Base-by-base conservation (phyloP, 2,329 filamentous ascomycete species). In the Beauveria pseudobassiana region DNA sequence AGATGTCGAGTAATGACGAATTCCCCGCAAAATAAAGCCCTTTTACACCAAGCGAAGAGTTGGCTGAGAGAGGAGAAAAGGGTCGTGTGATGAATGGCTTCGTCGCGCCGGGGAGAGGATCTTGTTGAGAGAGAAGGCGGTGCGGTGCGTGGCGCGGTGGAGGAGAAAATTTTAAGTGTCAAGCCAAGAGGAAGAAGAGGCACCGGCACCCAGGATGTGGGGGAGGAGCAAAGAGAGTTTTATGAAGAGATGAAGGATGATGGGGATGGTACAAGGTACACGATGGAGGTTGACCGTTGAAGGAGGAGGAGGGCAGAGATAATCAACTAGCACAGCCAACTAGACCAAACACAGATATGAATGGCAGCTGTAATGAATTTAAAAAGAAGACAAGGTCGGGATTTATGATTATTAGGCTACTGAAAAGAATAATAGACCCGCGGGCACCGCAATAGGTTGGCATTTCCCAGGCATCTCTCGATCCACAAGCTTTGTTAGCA, bases 211-310 rank as follows among this genome's bases (percentile, higher is more conserved):
- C 5, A n/a, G 10, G 22, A 43, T 54, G 52, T 54, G 52, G 52
- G 51, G 52, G 52, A 54, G 22, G 38, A n/a, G 38, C 22, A 54
- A 54, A 43, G 52, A 54, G 52, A 54, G 52, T 54, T 54, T 43
- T 20, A 10, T 42, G 18, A 40, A 24, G 30, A 20, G 50, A 38
- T 24, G 20, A 38, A 53, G 6, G 51, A 53, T 53, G 51, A 20
- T 7, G 34, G 52, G 52, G 52, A 43, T 14, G 22, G 52, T 28
- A 43, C 52, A 28, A 54, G 52, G 38, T 54, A 54, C 52, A 9
- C 42, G 34, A 26, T 50, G 20, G 12, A 42, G 52, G 26, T 14
- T 20, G 22, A 54, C 51, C 34, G 34, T 53, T 53, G 30, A 6
- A 53, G 50, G 12, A 53, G 30, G 30, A 30, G 28, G 50, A 30